Evolutionary conservation across 225 moss, liverwort and hornwort genomes (phyloP), one percentile per base, ranked within the genome.

Genomic region (Thuidium tamariscinum): DNA sequence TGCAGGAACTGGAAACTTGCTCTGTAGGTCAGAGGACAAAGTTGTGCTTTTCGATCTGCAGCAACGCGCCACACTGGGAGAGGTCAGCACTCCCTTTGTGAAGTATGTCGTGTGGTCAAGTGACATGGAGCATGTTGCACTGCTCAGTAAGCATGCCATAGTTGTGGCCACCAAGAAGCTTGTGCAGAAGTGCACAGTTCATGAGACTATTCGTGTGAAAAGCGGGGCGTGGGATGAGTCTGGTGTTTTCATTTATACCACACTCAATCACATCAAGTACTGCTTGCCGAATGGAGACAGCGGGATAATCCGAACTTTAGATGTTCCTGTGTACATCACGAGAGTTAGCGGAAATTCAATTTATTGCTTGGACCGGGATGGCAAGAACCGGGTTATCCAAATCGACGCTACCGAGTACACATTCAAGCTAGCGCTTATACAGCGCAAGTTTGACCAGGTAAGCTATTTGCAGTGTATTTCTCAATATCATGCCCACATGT

Each of bases 171-270:
- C 94, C 29, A 99, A 97, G 94, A 99, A 97, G 88, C 94, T 99
- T 49, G 97, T 95, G 34, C 97, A 97, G 80, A 96, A 95, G 82
- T 99, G 97, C 92, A 99, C 97, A 74, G 98, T 99, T 22, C 98
- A 99, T 80, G 98, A 99, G 85, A 97, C 98, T 48, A 99, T 99
- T 87, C 93, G 98, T 51, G 96, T 99, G 82, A 99, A 99, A 89
- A 99, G 98, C 82, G 98, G 98, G 82, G 97, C 98, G 32, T 99
- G 98, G 98, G 98, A 99, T 89, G 98, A 96, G 56, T 97, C 97
- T 55, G 98, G 98, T 72, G 96, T 99, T 22, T 99, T 99, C 78
- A 93, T 99, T 16, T 99, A 97, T 81, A 97, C 98, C 44, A 99
- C 98, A 62, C 90, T 99, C 75, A 99, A 99, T 85, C 98, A 99